Conservation (phyloP, 83 land plant species). For the Picea abies region DNA sequence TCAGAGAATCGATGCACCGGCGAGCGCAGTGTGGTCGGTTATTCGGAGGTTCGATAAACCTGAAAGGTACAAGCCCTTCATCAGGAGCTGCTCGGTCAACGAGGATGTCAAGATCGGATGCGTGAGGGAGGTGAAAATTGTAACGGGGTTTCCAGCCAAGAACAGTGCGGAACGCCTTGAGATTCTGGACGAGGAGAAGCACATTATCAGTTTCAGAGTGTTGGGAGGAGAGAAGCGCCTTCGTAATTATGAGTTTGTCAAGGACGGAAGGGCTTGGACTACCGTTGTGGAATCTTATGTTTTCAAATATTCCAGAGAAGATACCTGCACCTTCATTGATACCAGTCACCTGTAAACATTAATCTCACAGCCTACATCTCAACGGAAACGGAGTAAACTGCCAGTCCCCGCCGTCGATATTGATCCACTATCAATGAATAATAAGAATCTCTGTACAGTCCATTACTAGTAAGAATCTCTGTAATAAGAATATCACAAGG, state of each 20-base stretch:
- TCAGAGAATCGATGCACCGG: not conserved
- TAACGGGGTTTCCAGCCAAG: constrained; percentile 40
- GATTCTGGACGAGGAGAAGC: constrained; percentile 46
- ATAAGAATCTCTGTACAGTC: too few species aligned
- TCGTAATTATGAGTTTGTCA: constrained; percentile 23
- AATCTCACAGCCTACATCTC: too few species aligned
- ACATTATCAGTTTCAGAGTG: constrained; percentile 40
- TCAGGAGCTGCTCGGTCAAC: constrained; percentile 35
- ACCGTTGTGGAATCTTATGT: constrained; percentile 32
- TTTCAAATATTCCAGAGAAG: constrained; percentile 30
- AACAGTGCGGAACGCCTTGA: constrained; percentile 44
- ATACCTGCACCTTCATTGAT: constrained; percentile 27
- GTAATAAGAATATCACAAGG: too few species aligned
- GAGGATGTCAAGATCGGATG: constrained; percentile 23
- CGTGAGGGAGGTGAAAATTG: constrained; percentile 33
- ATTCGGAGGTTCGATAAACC: not conserved
- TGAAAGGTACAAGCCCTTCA: not conserved
- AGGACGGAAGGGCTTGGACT: not conserved
- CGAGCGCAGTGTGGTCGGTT: not conserved
- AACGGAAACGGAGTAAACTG: too few species aligned
- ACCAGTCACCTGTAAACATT: constrained; percentile 8
- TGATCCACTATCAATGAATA: too few species aligned
- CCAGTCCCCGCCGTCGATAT: not conserved
- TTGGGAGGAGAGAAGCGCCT: constrained; percentile 52
- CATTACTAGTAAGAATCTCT: too few species aligned